Base-by-base conservation (phyloP, 2,329 filamentous ascomycete species). In the Epichloe festucae region DNA sequence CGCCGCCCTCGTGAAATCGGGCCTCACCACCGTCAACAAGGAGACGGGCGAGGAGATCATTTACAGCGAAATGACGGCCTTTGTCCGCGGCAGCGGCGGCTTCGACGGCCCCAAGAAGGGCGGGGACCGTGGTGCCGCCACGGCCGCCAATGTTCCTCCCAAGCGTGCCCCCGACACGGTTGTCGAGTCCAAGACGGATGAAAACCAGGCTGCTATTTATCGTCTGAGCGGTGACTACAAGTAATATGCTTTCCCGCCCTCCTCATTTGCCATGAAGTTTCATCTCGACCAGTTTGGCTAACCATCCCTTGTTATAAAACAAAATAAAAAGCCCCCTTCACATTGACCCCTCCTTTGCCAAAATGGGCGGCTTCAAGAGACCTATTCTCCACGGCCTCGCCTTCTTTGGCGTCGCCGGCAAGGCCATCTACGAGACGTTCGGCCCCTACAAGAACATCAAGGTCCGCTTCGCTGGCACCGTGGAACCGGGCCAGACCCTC, bases 351-450 rank as follows among this genome's bases (percentile, higher is more conserved):
- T 79, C 82, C 48, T 97, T 98, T 70, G 88, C 88, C 72, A 93
- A 93, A 74, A 84, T 95, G 60, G 93, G 91, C 54, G 93, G 93
- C 54, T 98, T 98, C 81, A 86, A 93, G 72, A 81, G 75, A 31
- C 93, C 93, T 12, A 98, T 98, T 65, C 76, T 98, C 50, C 93
- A 98, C 73, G 93, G 93, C n/a, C 81, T 98, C 39, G 95, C 89
- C 78, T 93, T 84, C 66, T 91, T 98, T 63, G 93, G 93, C 59
- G 81, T 97, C 58, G 84, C 87, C 15, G 88, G 85, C 57, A 96
- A 95, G 77, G 89, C 91, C 54, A 82, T 98, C 40, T 85, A 90
- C 66, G 79, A 89, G 70, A 84, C 76, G 11, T 97, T 83, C 62
- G 93, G 93, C 4, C 71, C 78, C 46, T 89, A 86, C 73, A 88